A percentile compares a stretch with the other conserved stretches of the same genome.
These are phyloP conservation scores for Lichtheimia ornata DNA, from an alignment of 371 early-diverging fungal genomes.

Conservation along the genomic window DNA sequence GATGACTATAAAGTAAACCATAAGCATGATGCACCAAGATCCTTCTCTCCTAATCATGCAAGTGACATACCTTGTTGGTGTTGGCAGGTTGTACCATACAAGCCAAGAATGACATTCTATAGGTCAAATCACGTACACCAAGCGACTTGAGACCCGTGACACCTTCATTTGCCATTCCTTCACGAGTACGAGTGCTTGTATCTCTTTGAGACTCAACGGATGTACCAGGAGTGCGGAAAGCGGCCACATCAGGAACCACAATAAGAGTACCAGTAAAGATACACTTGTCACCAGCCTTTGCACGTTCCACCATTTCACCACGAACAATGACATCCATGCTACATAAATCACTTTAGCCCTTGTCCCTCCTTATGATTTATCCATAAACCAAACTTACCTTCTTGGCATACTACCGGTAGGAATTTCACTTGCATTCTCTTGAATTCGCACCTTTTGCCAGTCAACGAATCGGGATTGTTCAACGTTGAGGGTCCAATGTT, in stretches of 20 bases:
- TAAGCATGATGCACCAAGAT: neutral
- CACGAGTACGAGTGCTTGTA: conserved; percentile 52
- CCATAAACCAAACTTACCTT: conserved; percentile 46
- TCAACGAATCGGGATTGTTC: conserved; percentile 93
- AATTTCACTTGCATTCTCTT: conserved; percentile 98
- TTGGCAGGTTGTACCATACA: conserved; percentile 74
- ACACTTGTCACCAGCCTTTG: conserved; percentile 97
- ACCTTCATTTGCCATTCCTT: conserved; percentile 77
- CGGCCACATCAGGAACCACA: conserved; percentile 93
- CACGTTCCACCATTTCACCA: conserved; percentile 93
- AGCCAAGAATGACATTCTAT: conserved; percentile 91
- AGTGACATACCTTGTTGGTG: conserved; percentile 28
- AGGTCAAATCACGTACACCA: conserved; percentile 92
- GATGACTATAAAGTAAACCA: conserved; percentile 17
- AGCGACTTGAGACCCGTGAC: conserved; percentile 87
- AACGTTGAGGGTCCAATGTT: conserved; percentile 80
- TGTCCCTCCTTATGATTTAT: conserved; percentile 2
- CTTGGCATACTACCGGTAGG: conserved; percentile 99
- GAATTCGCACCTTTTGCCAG: conserved; percentile 98
- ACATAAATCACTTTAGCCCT: neutral
- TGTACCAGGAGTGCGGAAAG: conserved; percentile 72
- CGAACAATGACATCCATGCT: conserved; percentile 97
- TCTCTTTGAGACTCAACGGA: conserved; percentile 69
- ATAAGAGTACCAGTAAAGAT: conserved; percentile 93
- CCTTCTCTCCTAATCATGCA: neutral